Conservation (phyloP, 805 yeast species). For the Pichia deserticola region DNA sequence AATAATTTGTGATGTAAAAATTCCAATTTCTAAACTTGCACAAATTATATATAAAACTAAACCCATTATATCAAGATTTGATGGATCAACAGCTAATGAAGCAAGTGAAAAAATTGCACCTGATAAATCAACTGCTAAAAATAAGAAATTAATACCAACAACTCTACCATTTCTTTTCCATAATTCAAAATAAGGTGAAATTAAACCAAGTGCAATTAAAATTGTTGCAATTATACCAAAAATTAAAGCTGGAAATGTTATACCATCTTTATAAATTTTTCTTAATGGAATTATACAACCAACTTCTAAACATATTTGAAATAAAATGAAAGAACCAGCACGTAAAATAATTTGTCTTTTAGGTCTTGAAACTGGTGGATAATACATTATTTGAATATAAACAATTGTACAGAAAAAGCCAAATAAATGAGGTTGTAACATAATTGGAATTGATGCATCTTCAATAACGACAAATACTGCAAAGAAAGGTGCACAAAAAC, state of each 20-base stretch:
- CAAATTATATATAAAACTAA: conserved; percentile 68
- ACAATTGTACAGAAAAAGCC: conserved; percentile 42
- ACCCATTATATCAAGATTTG: conserved; percentile 68
- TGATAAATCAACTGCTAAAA: conserved; percentile 40
- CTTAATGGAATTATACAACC: conserved; percentile 46
- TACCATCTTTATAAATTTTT: conserved; percentile 35
- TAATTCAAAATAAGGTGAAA: conserved; percentile 52
- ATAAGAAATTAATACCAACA: conserved; percentile 47
- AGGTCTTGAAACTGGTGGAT: conserved; percentile 40
- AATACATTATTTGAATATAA: conserved; percentile 43
- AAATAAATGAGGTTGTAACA: conserved; percentile 48
- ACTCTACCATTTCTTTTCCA: conserved; percentile 46
- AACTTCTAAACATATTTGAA: conserved; percentile 35
- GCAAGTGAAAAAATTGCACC: conserved; percentile 61
- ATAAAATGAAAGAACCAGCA: conserved; percentile 30
- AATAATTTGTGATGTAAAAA: conserved; percentile 57
- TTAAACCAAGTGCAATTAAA: conserved; percentile 40
- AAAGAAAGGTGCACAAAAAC: conserved; percentile 49
- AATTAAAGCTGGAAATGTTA: conserved; percentile 39
- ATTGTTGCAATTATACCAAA: conserved; percentile 45
- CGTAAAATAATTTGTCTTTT: conserved; percentile 24
- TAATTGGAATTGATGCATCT: conserved; percentile 43
- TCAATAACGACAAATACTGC: conserved; percentile 42
- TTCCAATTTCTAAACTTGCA: conserved; percentile 69
- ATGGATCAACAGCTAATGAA: conserved; percentile 43